Percentiles rank a stretch among this genome's conserved stretches.
Conservation (phyloP, 805 yeast species). For the Candida odintsovae region DNA sequence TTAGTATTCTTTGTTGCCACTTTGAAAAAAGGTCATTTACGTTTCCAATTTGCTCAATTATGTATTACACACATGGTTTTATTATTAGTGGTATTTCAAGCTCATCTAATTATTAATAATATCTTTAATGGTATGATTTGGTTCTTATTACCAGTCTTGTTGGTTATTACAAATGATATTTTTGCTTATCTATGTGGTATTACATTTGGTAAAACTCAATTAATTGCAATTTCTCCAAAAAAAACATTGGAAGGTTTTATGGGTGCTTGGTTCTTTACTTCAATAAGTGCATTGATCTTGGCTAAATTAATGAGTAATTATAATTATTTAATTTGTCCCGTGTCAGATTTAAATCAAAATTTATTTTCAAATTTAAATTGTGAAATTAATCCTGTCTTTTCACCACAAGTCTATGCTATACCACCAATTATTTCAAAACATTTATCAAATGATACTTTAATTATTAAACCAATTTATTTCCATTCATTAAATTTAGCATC, state of each 20-base stretch:
- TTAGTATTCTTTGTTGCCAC: constrained; percentile 87
- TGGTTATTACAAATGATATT: constrained; percentile 91
- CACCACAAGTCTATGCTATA: constrained; percentile 69
- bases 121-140: constrained; percentile 88
- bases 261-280: constrained; percentile 97
- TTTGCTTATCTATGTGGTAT: constrained; percentile 97
- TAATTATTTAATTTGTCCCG: constrained; percentile 85
- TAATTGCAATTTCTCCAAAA: constrained; percentile 91
- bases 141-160: constrained; percentile 87
- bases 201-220: constrained; percentile 88
- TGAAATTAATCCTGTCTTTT: constrained; percentile 83
- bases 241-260: constrained; percentile 96
- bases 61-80: constrained; percentile 93
- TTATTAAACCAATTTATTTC: constrained; percentile 81
- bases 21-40: constrained; percentile 80
- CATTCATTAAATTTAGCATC: constrained; percentile 84
- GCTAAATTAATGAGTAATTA: constrained; percentile 59
- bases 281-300: constrained; percentile 61
- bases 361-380: constrained; percentile 63
- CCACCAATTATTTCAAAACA: constrained; percentile 61
- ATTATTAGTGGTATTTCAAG: constrained; percentile 85
- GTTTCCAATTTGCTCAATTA: constrained; percentile 90
- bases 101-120: constrained; percentile 86
- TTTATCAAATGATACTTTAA: constrained; percentile 41
- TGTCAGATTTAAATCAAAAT: constrained; percentile 54